Evolutionary conservation across 176 grass and related monocot genomes (phyloP), one percentile per base, ranked within the genome.

Genomic region (Themeda triandra): DNA sequence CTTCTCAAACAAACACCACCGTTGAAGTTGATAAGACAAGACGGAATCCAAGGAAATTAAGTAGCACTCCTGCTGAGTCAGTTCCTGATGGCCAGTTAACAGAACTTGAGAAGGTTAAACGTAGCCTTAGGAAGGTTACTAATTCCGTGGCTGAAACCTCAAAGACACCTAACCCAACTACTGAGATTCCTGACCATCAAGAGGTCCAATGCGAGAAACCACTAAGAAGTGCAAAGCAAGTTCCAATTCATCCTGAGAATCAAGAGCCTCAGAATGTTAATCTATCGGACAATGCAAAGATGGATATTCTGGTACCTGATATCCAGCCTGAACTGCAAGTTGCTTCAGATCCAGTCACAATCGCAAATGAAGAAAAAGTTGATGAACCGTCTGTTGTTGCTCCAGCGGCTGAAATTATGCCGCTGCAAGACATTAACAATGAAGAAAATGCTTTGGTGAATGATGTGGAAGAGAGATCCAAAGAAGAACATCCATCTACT

Each of bases 31-130:
- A 94, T 65, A 96, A 94, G 89, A 58, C 84, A 79, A 94, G 82
- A 87, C 75, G 88, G 37, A 92, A 89, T 46, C 44, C 88, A 71
- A 91, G 80, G 79, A 98, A 92, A 78, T 37, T 90, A 18, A 67
- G 80, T 69, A 84, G 56, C 23, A 27, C 80, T 73, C 30, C 76
- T 84, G 70, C 54, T 78, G 92, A 96, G 81, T 73, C 92, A 77
- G 86, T 83, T 45, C 92, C 85, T 75, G 93, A 94, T 76, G 80
- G 75, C 68, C 86, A 91, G 71, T 92, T 92, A 75, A 92, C 84
- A 66, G 93, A 99, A 84, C 90, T 99, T 77, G 97, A 96, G 82
- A 96, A 94, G 80, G 93, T 99, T 65, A 99, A 99, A 48, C 89
- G 84, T 48, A 99, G 70, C 67, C 90, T 99, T 75, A 91, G 97